These are phyloP conservation scores for Periconia macrospinosa DNA, from an alignment of 2,329 filamentous ascomycete species.

Conservation along the genomic window DNA sequence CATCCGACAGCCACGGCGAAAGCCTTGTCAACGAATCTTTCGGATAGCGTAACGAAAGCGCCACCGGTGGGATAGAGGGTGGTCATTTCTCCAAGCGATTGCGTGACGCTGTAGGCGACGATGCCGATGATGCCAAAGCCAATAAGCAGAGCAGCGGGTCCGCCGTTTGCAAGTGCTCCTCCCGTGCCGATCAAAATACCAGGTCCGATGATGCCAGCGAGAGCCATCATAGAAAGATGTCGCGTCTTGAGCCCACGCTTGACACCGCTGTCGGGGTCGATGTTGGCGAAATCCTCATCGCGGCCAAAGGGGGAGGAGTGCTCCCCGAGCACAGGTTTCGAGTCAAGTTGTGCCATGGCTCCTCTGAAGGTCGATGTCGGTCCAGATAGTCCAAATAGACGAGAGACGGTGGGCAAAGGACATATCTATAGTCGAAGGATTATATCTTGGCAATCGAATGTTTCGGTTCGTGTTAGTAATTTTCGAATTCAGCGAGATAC, in stretches of 20 bases:
- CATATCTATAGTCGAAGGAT: neutral
- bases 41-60: conserved; percentile 53
- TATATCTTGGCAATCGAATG: neutral
- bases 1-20: conserved; percentile 31
- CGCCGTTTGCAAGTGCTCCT: conserved; percentile 67
- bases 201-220: conserved; percentile 63
- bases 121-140: conserved; percentile 73
- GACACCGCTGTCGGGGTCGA: conserved; percentile 65
- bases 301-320: conserved; percentile 1
- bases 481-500: neutral
- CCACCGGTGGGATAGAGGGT: conserved; percentile 71
- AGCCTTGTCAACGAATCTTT: conserved; percentile 15
- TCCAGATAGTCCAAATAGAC: neutral
- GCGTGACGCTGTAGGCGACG: conserved; percentile 67
- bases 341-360: conserved; percentile 6
- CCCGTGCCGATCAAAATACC: conserved; percentile 73
- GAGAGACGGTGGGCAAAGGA: neutral
- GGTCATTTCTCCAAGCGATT: conserved; percentile 73
- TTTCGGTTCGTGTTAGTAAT: neutral
- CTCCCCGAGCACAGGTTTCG: conserved; percentile 1
- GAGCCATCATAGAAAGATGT: conserved; percentile 61
- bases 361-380: neutral
- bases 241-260: conserved; percentile 70
- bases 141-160: conserved; percentile 72
- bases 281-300: conserved; percentile 34